Conservation (phyloP, 768 basidiomycete species). For the Pleurotus ostreatus region DNA sequence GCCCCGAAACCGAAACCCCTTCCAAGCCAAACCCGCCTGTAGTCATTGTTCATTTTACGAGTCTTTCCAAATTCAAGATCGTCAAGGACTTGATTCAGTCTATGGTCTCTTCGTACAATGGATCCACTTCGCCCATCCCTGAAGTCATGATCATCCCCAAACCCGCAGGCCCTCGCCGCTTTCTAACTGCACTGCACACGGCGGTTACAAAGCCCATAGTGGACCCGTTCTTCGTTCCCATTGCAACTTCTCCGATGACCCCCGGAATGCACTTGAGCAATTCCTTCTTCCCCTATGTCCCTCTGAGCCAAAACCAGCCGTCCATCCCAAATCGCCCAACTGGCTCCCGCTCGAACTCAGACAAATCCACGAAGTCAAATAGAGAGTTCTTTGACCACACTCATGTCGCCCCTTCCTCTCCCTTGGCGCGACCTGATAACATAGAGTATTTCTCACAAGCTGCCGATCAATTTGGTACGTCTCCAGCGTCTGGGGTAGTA, state of each 20-base stretch:
- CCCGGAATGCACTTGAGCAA: conserved; percentile 51
- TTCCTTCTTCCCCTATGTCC: conserved; percentile 39
- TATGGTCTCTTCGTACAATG: conserved; percentile 44
- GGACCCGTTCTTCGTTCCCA: conserved; percentile 92
- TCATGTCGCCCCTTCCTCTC: conserved; percentile 57
- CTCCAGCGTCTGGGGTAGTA: conserved; percentile 81
- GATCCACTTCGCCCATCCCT: conserved; percentile 49
- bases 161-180: conserved; percentile 91
- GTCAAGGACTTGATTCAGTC: conserved; percentile 85
- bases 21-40: conserved; percentile 23
- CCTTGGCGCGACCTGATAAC: conserved; percentile 62
- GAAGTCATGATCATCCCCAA: conserved; percentile 98
- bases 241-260: conserved; percentile 84
- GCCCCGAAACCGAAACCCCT: conserved; percentile 38
- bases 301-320: conserved; percentile 14
- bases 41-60: conserved; percentile 88
- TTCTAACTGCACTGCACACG: conserved; percentile 89
- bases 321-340: conserved; percentile 45
- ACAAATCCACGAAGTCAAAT: conserved; percentile 55
- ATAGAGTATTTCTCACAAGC: conserved; percentile 76
- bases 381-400: conserved; percentile 34
- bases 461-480: conserved; percentile 66
- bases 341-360: conserved; percentile 55
- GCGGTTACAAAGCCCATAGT: conserved; percentile 82
- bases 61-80: conserved; percentile 81